Percentiles rank a stretch among this genome's conserved stretches.
phyloP scores from a whole-genome alignment of 805 yeast genomes.

The Grigorovia yakushimaensis region DNA sequence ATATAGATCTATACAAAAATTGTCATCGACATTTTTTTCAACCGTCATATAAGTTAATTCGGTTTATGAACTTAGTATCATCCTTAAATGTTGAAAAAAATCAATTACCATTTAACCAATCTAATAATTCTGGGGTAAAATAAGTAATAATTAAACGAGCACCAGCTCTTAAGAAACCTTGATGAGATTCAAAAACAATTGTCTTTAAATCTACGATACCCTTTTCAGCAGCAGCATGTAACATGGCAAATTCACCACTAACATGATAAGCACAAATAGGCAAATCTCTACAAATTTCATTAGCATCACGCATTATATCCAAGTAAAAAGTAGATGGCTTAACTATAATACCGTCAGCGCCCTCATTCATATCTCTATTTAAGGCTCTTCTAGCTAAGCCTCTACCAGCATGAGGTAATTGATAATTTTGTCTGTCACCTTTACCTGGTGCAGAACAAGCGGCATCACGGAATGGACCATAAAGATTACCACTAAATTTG shows the following conservation, averaged over 20 bases:
- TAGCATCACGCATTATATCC: slow-evolving; percentile 83
- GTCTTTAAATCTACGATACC: slow-evolving; percentile 79
- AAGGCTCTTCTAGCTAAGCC: slow-evolving; percentile 93
- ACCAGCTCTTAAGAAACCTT: slow-evolving; percentile 92
- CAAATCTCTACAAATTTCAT: slow-evolving; percentile 67
- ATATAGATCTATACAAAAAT: too few relatives aligned
- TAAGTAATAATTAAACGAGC: slow-evolving; percentile 86
- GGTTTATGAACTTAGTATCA: too few relatives aligned
- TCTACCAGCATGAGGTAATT: slow-evolving; percentile 83
- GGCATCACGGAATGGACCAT: slow-evolving; percentile 97
- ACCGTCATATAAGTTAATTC: too few relatives aligned
- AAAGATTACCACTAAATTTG: slow-evolving; percentile 80
- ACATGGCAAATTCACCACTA: slow-evolving; percentile 94
- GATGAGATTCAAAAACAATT: slow-evolving; percentile 73
- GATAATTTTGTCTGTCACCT: slow-evolving; percentile 91
- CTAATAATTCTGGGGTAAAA: slow-evolving; percentile 91
- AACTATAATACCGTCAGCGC: slow-evolving; percentile 91
- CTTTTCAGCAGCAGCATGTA: slow-evolving; percentile 96
- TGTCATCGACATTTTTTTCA: too few relatives aligned
- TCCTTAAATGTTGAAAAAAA: too few relatives aligned
- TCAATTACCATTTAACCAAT: too few relatives aligned
- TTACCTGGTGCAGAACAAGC: slow-evolving; percentile 84
- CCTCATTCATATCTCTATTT: slow-evolving; percentile 76
- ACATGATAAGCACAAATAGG: slow-evolving; percentile 96
- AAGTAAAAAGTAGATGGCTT: slow-evolving; percentile 94